Conservation (phyloP, 192 early-diverging fungal species). For the Phycomyces blakesleeanus region DNA sequence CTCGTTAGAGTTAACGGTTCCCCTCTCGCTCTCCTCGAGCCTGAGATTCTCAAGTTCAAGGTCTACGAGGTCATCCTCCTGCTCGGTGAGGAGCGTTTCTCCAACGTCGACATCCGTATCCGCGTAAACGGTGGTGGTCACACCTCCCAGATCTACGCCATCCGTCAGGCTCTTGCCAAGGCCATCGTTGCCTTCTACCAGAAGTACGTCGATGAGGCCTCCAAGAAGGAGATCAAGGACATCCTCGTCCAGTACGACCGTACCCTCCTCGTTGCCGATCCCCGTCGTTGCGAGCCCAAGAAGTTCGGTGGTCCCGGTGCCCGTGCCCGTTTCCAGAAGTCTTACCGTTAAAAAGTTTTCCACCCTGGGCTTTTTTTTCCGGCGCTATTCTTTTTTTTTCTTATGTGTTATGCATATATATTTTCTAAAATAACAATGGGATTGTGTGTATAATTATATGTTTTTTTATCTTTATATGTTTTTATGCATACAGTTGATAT, state of each 20-base stretch:
- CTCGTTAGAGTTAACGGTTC: slow-evolving; percentile 97
- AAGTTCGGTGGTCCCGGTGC: slow-evolving; percentile 99
- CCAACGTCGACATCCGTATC: slow-evolving; percentile 94
- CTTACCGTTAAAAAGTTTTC: slow-evolving; percentile 68
- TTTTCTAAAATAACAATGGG: not conserved
- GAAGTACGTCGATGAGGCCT: slow-evolving; percentile 98
- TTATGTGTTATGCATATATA: slow-evolving; percentile 4
- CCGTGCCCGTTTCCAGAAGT: slow-evolving; percentile 91
- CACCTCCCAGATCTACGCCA: slow-evolving; percentile 95
- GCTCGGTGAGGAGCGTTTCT: slow-evolving; percentile 94
- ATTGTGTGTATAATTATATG: too few species aligned
- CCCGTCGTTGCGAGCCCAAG: slow-evolving; percentile 99
- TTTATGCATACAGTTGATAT: too few species aligned
- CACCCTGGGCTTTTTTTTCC: too few species aligned
- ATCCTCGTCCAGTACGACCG: slow-evolving; percentile 87
- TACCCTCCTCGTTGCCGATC: slow-evolving; percentile 96
- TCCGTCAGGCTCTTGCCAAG: slow-evolving; percentile 99
- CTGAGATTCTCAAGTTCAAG: slow-evolving; percentile 96
- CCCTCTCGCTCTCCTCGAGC: slow-evolving; percentile 93
- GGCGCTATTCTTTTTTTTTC: not conserved
- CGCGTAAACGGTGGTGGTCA: slow-evolving; percentile 94
- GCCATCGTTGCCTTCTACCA: slow-evolving; percentile 98
- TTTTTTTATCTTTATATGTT: too few species aligned
- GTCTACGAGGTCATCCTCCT: slow-evolving; percentile 97
- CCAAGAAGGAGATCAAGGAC: slow-evolving; percentile 99